A percentile compares a stretch with the other conserved stretches of the same genome.
Evolutionary conservation across 2,329 filamentous ascomycete species (phyloP).

Genomic region (Ophiostoma angusticollis): DNA sequence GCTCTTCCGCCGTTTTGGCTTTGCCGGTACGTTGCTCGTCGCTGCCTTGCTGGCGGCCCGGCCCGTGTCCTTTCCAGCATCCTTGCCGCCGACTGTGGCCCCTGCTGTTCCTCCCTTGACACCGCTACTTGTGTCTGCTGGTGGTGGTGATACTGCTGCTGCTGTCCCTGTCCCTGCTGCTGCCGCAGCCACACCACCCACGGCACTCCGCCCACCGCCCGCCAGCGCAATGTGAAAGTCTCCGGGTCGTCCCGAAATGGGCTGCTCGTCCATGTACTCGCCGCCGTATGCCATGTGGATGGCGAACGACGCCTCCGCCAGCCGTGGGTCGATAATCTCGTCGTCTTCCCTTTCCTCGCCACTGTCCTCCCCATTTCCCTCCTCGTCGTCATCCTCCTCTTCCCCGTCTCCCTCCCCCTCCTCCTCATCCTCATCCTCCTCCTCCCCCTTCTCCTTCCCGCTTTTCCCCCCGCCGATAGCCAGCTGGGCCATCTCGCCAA

Average conservation of each 20-base stretch:
- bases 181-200: conserved; percentile 8
- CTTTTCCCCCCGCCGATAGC: conserved; percentile 5
- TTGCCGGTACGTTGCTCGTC: conserved; percentile 22
- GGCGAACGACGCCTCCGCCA: conserved; percentile 45
- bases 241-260: conserved; percentile 52
- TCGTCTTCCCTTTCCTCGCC: background rate
- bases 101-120: background rate
- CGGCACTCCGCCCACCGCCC: conserved; percentile 34
- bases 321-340: conserved; percentile 27
- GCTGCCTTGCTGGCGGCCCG: conserved; percentile 15
- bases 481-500: conserved; percentile 17
- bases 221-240: conserved; percentile 53
- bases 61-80: conserved; percentile 21
- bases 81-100: conserved; percentile 17
- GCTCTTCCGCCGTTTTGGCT: conserved; percentile 36
- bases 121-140: too few species aligned
- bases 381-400: conserved; percentile 1
- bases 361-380: conserved; percentile 1
- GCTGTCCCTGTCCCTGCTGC: too few species aligned
- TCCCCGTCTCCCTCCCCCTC: conserved; percentile 4
- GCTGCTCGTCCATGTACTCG: conserved; percentile 56
- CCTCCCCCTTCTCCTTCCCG: conserved; percentile 6
- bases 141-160: too few species aligned
- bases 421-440: conserved; percentile 5
- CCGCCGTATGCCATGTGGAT: conserved; percentile 46